These are phyloP conservation scores for Gracilaria caudata DNA, from an alignment of 23 red algal species.

Conservation along the genomic window DNA sequence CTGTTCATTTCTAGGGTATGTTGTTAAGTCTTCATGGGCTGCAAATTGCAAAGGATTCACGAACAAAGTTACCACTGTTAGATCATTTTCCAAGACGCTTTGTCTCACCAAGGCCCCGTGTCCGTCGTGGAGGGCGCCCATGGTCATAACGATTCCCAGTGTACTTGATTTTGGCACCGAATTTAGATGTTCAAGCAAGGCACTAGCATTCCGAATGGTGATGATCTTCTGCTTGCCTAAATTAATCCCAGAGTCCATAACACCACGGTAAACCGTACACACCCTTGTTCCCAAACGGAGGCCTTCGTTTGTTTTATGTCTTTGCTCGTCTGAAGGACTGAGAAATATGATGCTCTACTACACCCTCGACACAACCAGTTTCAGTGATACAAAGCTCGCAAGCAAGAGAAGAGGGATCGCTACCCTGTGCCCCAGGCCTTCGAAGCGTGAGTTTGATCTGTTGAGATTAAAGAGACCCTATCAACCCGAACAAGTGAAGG, in stretches of 20 bases:
- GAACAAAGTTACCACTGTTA: constrained; percentile 83
- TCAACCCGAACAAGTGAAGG: too few species aligned
- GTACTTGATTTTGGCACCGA: constrained; percentile 3
- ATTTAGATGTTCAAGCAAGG: neutral
- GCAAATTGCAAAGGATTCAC: constrained; percentile 92
- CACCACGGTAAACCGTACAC: neutral
- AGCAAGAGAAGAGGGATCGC: too few species aligned
- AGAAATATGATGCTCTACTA: too few species aligned
- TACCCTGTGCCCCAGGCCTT: too few species aligned
- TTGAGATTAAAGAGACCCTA: too few species aligned
- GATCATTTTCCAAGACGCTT: constrained; percentile 42
- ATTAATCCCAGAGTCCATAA: neutral
- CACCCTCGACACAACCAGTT: too few species aligned
- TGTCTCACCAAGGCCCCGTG: constrained; percentile 72
- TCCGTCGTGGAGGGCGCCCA: constrained; percentile 93
- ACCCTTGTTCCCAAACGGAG: too few species aligned
- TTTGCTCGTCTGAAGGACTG: too few species aligned
- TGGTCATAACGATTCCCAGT: constrained; percentile 88
- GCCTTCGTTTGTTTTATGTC: too few species aligned
- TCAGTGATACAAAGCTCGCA: too few species aligned
- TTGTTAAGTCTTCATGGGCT: constrained; percentile 73
- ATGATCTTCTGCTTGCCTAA: neutral
- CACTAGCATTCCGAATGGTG: neutral
- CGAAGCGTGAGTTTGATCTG: too few species aligned
- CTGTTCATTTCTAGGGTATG: constrained; percentile 75